phyloP scores from a whole-genome alignment of 1,284 basidiomycete genomes.

The Leccinum huronense region DNA sequence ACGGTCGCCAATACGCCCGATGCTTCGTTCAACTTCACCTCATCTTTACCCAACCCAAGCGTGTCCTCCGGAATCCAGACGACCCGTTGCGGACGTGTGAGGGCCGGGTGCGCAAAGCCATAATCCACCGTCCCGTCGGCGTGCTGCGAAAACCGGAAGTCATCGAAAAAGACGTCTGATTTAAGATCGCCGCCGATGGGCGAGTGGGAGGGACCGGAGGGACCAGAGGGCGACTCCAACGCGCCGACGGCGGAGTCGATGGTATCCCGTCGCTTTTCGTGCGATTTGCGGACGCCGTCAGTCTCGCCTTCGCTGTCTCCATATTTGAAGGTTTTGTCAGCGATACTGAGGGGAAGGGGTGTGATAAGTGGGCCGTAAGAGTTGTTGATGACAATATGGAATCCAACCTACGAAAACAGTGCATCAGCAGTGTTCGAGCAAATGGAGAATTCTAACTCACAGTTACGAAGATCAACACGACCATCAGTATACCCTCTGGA shows the following conservation, averaged over 20 bases:
- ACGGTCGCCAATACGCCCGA: constrained; percentile 59
- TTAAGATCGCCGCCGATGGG: constrained; percentile 3
- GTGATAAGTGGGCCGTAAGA: constrained; percentile 67
- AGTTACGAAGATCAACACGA: constrained; percentile 80
- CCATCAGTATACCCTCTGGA: constrained; percentile 77
- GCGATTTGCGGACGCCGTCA: constrained; percentile 21
- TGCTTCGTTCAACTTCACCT: constrained; percentile 56
- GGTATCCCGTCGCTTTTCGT: constrained; percentile 17
- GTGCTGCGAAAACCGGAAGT: constrained; percentile 22
- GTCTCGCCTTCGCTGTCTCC: constrained; percentile 28
- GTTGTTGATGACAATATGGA: constrained; percentile 64
- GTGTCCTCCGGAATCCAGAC: constrained; percentile 84
- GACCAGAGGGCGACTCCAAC: constrained; percentile 9
- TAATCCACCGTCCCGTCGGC: constrained; percentile 38
- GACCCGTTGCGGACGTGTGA: constrained; percentile 67
- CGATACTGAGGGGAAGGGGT: constrained; percentile 74
- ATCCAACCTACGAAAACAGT: constrained; percentile 50
- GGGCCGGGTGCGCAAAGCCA: constrained; percentile 81
- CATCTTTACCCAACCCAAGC: constrained; percentile 55
- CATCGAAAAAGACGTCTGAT: constrained; percentile 22
- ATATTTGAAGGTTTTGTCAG: constrained; percentile 59
- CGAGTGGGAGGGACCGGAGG: constrained; percentile 16
- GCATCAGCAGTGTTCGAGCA: constrained; percentile 8
- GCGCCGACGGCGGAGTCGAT: constrained; percentile 12
- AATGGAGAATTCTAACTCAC: constrained; percentile 41